phyloP scores from a whole-genome alignment of 352 stramenopile genomes.

The Phytopythium vexans region DNA sequence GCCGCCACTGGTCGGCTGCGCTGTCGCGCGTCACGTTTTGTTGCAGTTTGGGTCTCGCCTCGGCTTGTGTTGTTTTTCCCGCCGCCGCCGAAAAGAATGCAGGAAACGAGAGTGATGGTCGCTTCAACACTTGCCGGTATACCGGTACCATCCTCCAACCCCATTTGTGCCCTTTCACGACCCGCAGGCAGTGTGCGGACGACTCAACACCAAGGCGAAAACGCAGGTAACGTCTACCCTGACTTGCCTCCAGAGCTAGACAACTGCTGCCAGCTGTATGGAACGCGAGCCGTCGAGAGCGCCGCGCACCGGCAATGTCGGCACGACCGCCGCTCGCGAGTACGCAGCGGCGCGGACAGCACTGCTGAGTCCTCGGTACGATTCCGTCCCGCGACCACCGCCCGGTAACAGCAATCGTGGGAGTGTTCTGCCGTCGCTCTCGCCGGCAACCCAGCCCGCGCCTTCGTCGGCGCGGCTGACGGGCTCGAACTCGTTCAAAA shows the following conservation, averaged over 20 bases:
- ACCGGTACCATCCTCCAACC: too few relatives aligned
- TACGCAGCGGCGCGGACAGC: conserved; percentile 18
- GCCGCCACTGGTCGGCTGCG: too few relatives aligned
- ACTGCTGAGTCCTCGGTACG: conserved; percentile 26
- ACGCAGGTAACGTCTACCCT: too few relatives aligned
- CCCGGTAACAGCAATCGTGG: conserved; percentile 16
- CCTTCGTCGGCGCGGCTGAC: conserved; percentile 5
- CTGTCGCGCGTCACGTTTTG: too few relatives aligned
- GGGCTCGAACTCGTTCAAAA: conserved; percentile 30
- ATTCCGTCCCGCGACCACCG: conserved; percentile 12
- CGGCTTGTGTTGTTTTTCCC: neutral
- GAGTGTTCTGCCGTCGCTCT: conserved; percentile 34
- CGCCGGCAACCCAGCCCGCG: conserved; percentile 8
- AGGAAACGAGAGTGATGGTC: too few relatives aligned
- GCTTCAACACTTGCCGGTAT: too few relatives aligned
- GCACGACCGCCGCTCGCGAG: conserved; percentile 4
- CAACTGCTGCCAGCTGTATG: neutral
- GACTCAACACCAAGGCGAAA: too few relatives aligned
- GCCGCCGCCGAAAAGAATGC: neutral
- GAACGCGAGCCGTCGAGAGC: conserved; percentile 7
- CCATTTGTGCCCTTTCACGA: too few relatives aligned
- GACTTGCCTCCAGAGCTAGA: too few relatives aligned
- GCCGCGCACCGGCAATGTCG: conserved; percentile 12
- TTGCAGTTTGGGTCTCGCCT: conserved; percentile 1
- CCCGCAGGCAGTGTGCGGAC: too few relatives aligned